A percentile compares a stretch with the other conserved stretches of the same genome.
These are phyloP conservation scores for Priceomyces haplophilus DNA, from an alignment of 805 yeast genomes.

Conservation along the genomic window DNA sequence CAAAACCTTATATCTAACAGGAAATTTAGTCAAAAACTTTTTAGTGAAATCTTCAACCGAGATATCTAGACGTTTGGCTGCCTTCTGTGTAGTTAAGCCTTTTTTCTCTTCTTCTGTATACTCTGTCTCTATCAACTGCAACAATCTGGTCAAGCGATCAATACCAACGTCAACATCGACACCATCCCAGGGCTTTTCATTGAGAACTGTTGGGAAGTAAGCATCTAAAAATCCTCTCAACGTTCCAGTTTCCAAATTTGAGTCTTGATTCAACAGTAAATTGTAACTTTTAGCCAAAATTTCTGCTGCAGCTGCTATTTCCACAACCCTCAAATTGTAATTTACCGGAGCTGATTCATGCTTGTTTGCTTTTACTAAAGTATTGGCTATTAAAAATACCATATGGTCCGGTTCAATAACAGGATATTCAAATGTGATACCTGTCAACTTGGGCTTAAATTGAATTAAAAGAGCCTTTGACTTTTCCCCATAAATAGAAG, in stretches of 20 bases:
- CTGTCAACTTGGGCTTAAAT: slow-evolving; percentile 57
- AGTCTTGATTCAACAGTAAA: slow-evolving; percentile 42
- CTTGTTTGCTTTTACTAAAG: slow-evolving; percentile 61
- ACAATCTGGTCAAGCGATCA: slow-evolving; percentile 37
- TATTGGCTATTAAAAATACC: slow-evolving; percentile 60
- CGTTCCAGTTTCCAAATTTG: slow-evolving; percentile 55
- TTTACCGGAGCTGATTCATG: slow-evolving; percentile 67
- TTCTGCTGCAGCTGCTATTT: slow-evolving; percentile 65
- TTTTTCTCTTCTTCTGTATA: slow-evolving; percentile 31
- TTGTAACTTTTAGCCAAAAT: slow-evolving; percentile 50
- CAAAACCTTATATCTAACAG: slow-evolving; percentile 55
- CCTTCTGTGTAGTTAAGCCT: slow-evolving; percentile 52
- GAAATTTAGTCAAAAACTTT: slow-evolving; percentile 47
- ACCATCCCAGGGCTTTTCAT: slow-evolving; percentile 42
- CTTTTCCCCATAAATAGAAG: slow-evolving; percentile 60
- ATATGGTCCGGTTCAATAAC: slow-evolving; percentile 38
- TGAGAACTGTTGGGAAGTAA: slow-evolving; percentile 33
- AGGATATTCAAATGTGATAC: slow-evolving; percentile 55
- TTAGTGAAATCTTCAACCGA: slow-evolving; percentile 41
- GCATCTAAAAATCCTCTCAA: slow-evolving; percentile 62
- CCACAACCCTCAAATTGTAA: slow-evolving; percentile 70
- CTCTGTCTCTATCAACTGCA: slow-evolving; percentile 41
- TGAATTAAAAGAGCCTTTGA: slow-evolving; percentile 57
- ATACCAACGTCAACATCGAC: slow-evolving; percentile 42
- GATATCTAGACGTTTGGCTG: slow-evolving; percentile 41